Evolutionary conservation across 768 basidiomycete genomes (phyloP).

Genomic region (Mycena pura): DNA sequence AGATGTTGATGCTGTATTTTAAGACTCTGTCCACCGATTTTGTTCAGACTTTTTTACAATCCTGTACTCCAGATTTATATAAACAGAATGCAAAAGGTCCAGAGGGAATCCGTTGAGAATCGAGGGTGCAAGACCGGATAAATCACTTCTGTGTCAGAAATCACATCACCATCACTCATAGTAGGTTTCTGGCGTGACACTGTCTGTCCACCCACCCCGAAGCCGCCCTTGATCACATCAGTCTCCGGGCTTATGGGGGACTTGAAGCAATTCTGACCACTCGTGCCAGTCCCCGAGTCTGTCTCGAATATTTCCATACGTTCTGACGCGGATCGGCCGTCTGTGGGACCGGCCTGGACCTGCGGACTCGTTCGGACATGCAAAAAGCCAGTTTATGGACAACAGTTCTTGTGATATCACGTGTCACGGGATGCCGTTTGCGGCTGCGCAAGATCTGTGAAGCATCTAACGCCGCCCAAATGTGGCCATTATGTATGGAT

Average conservation of each 20-base stretch:
- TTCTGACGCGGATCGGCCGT: constrained; percentile 18
- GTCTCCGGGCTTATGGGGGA: constrained; percentile 2
- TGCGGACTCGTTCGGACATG: constrained; percentile 6
- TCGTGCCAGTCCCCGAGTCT: background rate
- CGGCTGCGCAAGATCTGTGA: constrained; percentile 5
- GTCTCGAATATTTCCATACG: constrained; percentile 23
- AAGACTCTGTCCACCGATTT: too few species aligned
- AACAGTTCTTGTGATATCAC: constrained; percentile 1
- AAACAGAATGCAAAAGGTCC: too few species aligned
- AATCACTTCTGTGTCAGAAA: too few species aligned
- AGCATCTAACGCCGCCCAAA: constrained; percentile 11
- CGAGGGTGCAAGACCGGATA: too few species aligned
- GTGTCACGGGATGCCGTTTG: constrained; percentile 8
- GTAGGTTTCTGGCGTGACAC: constrained; percentile 14
- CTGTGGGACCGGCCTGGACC: constrained; percentile 13
- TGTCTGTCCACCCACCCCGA: background rate
- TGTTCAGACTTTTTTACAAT: too few species aligned
- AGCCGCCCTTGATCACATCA: background rate
- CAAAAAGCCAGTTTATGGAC: constrained; percentile 18
- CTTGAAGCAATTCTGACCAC: background rate
- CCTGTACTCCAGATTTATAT: too few species aligned
- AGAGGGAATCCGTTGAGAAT: too few species aligned
- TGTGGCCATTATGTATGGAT: constrained; percentile 10
- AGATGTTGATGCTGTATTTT: too few species aligned
- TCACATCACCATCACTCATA: too few species aligned